phyloP scores from a whole-genome alignment of 108 stramenopile species.

The Nitzschia putrida region DNA sequence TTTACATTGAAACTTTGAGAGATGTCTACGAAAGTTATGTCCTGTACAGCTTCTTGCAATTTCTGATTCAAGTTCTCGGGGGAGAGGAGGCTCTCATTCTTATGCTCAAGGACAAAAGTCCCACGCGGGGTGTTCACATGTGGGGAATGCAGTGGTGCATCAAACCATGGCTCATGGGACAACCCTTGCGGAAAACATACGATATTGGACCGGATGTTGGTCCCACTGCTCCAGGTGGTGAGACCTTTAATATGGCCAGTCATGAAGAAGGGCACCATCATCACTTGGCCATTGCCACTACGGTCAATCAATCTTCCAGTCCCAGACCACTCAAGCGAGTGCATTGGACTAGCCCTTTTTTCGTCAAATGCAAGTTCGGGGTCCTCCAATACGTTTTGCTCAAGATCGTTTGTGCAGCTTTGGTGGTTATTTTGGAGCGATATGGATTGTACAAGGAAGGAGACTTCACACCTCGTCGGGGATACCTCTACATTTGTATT shows the following conservation, averaged over 20 bases:
- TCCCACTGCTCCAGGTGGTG: not conserved
- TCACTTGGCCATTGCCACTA: conserved; percentile 7
- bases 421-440: conserved; percentile 67
- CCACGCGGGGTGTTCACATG: conserved; percentile 86
- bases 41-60: conserved; percentile 91
- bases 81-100: conserved; percentile 83
- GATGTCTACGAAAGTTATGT: conserved; percentile 93
- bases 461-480: conserved; percentile 71
- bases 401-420: conserved; percentile 64
- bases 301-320: not conserved
- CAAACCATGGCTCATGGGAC: conserved; percentile 91
- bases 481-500: conserved; percentile 87
- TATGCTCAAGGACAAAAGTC: conserved; percentile 88
- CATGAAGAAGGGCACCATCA: not conserved
- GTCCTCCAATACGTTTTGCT: conserved; percentile 93
- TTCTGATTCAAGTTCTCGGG: conserved; percentile 88
- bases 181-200: conserved; percentile 63
- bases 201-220: not conserved
- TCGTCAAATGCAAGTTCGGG: conserved; percentile 85
- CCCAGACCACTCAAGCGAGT: conserved; percentile 59
- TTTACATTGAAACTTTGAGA: conserved; percentile 81
- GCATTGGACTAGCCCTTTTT: conserved; percentile 86
- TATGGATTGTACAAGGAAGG: conserved; percentile 88
- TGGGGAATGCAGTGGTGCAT: conserved; percentile 82
- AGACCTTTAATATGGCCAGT: not conserved